Percentiles rank a stretch among this genome's conserved stretches.
Evolutionary conservation across 176 grass and related monocot species (phyloP).

Genomic region (Carex myosuroides): DNA sequence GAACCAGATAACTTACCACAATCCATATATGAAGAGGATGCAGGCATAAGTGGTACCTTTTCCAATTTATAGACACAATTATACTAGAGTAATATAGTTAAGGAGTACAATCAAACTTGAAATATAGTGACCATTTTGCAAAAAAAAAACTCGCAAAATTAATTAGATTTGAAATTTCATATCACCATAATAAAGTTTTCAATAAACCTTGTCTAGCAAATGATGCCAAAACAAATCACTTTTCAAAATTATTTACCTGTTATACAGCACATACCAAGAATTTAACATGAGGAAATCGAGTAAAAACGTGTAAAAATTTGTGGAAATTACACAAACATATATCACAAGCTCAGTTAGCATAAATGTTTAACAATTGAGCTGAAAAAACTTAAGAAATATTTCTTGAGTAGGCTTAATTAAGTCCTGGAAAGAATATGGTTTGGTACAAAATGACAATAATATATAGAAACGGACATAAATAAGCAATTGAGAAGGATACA

Average conservation of each 20-base stretch:
- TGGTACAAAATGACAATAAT: background rate
- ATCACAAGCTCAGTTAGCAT: background rate
- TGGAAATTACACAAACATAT: background rate
- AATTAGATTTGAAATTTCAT: background rate
- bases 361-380: background rate
- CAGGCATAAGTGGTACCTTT: slow-evolving; percentile 66
- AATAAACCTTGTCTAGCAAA: background rate
- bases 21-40: slow-evolving; percentile 99
- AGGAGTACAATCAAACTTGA: slow-evolving; percentile 9
- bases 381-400: background rate
- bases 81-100: slow-evolving; percentile 37
- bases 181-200: background rate
- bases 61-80: slow-evolving; percentile 98
- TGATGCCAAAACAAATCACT: background rate
- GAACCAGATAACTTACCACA: slow-evolving; percentile 46
- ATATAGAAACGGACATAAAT: background rate
- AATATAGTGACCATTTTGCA: background rate
- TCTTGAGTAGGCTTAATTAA: background rate
- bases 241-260: background rate
- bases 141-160: background rate
- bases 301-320: background rate
- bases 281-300: background rate
- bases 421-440: background rate
- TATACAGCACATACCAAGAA: background rate
- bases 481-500: slow-evolving; percentile 43